phyloP scores from a whole-genome alignment of 2,329 filamentous ascomycete genomes.

The Diaporthe batatas region DNA sequence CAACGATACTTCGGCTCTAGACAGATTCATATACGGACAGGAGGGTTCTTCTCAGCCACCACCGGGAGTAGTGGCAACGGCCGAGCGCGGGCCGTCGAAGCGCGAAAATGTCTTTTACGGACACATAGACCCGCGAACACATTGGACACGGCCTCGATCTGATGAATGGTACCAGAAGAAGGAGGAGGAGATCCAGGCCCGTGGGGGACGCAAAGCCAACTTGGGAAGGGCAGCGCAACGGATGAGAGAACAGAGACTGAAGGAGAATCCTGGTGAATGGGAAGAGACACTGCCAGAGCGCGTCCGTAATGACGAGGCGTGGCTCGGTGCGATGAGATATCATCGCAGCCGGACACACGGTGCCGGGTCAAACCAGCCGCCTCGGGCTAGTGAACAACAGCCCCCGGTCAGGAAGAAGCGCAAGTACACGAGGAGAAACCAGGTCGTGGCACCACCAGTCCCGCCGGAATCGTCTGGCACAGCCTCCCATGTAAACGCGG shows the following conservation, averaged over 20 bases:
- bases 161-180: constrained; percentile 63
- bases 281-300: constrained; percentile 58
- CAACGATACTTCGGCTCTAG: constrained; percentile 43
- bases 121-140: constrained; percentile 64
- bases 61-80: constrained; percentile 37
- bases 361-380: neutral
- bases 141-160: constrained; percentile 59
- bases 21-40: constrained; percentile 48
- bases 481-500: neutral
- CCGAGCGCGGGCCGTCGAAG: constrained; percentile 38
- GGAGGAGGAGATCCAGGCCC: constrained; percentile 61
- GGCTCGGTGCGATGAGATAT: constrained; percentile 57
- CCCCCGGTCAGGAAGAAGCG: constrained; percentile 38
- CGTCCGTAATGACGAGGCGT: constrained; percentile 59
- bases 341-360: constrained; percentile 37
- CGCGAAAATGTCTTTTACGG: constrained; percentile 54
- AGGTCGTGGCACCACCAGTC: neutral
- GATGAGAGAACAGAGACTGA: constrained; percentile 50
- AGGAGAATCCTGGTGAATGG: constrained; percentile 43
- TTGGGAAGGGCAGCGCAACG: constrained; percentile 61
- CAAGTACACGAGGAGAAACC: constrained; percentile 36
- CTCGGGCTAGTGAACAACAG: constrained; percentile 30
- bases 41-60: constrained; percentile 44
- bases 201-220: constrained; percentile 64
- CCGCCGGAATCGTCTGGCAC: constrained; percentile 6